phyloP scores from a whole-genome alignment of 441 rosid genomes.

The Sinapis alba region DNA sequence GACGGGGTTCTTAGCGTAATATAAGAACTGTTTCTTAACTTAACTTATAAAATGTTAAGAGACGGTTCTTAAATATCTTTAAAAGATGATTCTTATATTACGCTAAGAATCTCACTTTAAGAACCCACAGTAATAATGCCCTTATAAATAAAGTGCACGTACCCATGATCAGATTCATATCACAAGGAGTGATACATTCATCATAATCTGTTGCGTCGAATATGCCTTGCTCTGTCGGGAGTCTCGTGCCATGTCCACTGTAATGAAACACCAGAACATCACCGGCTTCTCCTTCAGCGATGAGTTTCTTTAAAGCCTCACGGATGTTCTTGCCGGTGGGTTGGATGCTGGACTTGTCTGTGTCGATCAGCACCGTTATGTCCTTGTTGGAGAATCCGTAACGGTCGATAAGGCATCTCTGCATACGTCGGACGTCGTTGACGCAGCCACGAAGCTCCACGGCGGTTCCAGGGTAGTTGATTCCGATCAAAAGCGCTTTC shows the following conservation, averaged over 20 bases:
- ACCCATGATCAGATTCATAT: constrained; percentile 90
- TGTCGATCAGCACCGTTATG: constrained; percentile 67
- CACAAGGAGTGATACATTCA: constrained; percentile 91
- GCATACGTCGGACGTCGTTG: constrained; percentile 78
- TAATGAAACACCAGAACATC: constrained; percentile 77
- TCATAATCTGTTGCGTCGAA: constrained; percentile 84
- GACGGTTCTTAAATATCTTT: no score
- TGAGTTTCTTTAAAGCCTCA: constrained; percentile 46
- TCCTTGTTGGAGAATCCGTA: constrained; percentile 62
- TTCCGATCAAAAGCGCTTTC: constrained; percentile 75
- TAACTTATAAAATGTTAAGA: no score
- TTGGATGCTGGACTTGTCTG: constrained; percentile 54
- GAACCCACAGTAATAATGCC: no score
- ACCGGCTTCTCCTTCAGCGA: constrained; percentile 51
- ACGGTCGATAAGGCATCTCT: constrained; percentile 55
- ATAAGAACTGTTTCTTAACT: no score
- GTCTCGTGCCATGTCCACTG: constrained; percentile 92
- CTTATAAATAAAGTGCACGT: not conserved
- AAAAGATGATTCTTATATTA: no score
- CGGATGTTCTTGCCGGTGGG: constrained; percentile 86
- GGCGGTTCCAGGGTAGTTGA: constrained; percentile 79
- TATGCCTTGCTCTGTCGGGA: constrained; percentile 71
- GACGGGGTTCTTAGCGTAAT: no score
- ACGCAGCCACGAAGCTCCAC: constrained; percentile 86
- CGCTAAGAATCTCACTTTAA: no score